Conservation (phyloP, 2,329 filamentous ascomycete genomes). For the Sclerotinia subarctica region DNA sequence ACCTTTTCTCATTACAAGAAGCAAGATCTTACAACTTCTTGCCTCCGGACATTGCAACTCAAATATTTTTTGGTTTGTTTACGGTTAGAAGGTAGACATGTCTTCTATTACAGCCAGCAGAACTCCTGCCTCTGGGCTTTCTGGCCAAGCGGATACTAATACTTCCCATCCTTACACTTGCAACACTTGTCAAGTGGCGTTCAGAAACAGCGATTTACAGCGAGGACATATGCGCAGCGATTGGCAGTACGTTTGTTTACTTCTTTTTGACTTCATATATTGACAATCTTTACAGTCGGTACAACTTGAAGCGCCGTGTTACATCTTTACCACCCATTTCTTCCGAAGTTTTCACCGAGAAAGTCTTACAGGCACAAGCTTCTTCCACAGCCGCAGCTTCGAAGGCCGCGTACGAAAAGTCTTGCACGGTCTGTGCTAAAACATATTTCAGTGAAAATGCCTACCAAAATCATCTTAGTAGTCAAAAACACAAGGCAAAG, state of each 20-base stretch:
- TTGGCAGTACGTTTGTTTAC: slow-evolving; percentile 75
- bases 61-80: neutral
- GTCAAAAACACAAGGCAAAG: slow-evolving; percentile 80
- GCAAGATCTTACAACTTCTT: neutral
- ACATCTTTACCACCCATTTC: slow-evolving; percentile 86
- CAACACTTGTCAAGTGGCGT: slow-evolving; percentile 97
- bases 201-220: slow-evolving; percentile 89
- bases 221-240: slow-evolving; percentile 96
- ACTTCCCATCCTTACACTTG: slow-evolving; percentile 87
- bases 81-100: slow-evolving; percentile 42
- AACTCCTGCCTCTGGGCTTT: slow-evolving; percentile 27
- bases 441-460: slow-evolving; percentile 97
- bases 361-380: slow-evolving; percentile 88
- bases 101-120: slow-evolving; percentile 47
- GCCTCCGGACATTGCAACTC: neutral
- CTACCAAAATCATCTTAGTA: slow-evolving; percentile 86
- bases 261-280: slow-evolving; percentile 20
- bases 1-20: neutral
- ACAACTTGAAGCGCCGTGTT: slow-evolving; percentile 93
- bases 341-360: slow-evolving; percentile 91
- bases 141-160: slow-evolving; percentile 35
- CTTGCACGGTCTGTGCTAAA: slow-evolving; percentile 79
- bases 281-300: slow-evolving; percentile 58
- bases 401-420: slow-evolving; percentile 82
- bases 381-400: slow-evolving; percentile 79